A percentile compares a stretch with the other conserved stretches of the same genome.
Evolutionary conservation across 805 yeast genomes (phyloP).

Genomic region (Maudiozyma saulgeensis): DNA sequence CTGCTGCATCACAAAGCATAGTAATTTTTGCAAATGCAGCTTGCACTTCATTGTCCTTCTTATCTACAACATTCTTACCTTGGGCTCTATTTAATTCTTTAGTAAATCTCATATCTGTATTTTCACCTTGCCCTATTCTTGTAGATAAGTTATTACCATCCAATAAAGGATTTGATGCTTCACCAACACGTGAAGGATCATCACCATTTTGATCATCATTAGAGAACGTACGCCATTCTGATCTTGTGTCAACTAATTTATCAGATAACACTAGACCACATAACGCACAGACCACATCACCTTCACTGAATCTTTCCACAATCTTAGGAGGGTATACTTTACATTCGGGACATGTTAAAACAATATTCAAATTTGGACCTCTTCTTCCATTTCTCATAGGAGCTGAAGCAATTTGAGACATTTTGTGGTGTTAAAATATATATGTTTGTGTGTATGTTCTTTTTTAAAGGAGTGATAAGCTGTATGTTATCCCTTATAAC

Average conservation of each 20-base stretch:
- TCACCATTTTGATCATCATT: constrained; percentile 97
- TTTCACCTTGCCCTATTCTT: constrained; percentile 79
- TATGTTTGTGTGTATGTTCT: background rate
- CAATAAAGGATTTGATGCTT: constrained; percentile 84
- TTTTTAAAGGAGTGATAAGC: background rate
- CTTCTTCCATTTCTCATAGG: constrained; percentile 5
- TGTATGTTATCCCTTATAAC: too few species aligned
- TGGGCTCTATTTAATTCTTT: constrained; percentile 87
- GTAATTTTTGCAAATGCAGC: constrained; percentile 86
- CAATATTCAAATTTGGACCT: constrained; percentile 82
- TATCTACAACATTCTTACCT: constrained; percentile 73
- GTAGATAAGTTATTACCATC: constrained; percentile 90
- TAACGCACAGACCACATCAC: constrained; percentile 96
- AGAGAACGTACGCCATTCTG: constrained; percentile 97
- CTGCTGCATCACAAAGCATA: constrained; percentile 95
- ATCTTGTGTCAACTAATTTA: constrained; percentile 84
- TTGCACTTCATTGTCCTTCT: constrained; percentile 76
- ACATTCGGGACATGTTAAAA: constrained; percentile 91
- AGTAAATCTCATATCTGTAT: constrained; percentile 80
- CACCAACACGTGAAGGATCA: constrained; percentile 99
- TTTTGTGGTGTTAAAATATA: background rate
- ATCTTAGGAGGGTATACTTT: constrained; percentile 91
- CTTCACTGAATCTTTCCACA: constrained; percentile 91
- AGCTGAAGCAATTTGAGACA: constrained; percentile 4
- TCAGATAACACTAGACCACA: constrained; percentile 93